phyloP scores from a whole-genome alignment of 2,329 filamentous ascomycete species.

The Xylariaceae sp. region DNA sequence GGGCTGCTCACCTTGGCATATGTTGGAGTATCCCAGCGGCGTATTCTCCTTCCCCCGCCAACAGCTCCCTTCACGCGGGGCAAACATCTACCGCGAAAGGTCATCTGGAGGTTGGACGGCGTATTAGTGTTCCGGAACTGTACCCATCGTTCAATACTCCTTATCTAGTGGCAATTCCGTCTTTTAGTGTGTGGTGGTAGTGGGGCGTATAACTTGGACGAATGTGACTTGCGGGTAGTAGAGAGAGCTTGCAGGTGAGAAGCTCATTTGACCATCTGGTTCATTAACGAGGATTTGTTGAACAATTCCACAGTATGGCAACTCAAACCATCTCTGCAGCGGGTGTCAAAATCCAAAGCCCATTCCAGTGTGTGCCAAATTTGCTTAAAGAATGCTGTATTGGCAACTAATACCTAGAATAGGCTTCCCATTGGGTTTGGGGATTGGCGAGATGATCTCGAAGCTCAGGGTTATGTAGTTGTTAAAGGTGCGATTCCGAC shows the following conservation, averaged over 20 bases:
- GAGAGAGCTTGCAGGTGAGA: no score
- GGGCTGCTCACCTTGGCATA: neutral
- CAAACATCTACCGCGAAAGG: neutral
- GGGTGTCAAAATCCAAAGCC: constrained; percentile 1
- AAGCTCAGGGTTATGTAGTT: constrained; percentile 27
- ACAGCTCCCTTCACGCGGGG: no score
- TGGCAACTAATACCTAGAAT: neutral
- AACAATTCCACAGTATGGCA: neutral
- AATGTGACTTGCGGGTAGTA: no score
- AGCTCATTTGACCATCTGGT: no score
- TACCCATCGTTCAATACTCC: neutral
- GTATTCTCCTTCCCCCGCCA: no score
- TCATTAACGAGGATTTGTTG: neutral
- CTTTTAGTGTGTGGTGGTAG: neutral
- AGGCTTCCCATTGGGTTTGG: constrained; percentile 8
- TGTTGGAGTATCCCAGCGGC: no score
- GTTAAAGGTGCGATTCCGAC: constrained; percentile 25
- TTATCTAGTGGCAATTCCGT: constrained; percentile 1
- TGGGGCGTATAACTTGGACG: constrained; percentile 2
- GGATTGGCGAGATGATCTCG: constrained; percentile 27
- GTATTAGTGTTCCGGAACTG: constrained; percentile 2
- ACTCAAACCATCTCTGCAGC: neutral
- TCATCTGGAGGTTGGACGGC: no score
- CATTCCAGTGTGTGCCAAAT: neutral
- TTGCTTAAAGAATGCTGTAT: neutral